These are phyloP conservation scores for Salix koriyanagi DNA, from an alignment of 345 rosid genomes.

Conservation along the genomic window DNA sequence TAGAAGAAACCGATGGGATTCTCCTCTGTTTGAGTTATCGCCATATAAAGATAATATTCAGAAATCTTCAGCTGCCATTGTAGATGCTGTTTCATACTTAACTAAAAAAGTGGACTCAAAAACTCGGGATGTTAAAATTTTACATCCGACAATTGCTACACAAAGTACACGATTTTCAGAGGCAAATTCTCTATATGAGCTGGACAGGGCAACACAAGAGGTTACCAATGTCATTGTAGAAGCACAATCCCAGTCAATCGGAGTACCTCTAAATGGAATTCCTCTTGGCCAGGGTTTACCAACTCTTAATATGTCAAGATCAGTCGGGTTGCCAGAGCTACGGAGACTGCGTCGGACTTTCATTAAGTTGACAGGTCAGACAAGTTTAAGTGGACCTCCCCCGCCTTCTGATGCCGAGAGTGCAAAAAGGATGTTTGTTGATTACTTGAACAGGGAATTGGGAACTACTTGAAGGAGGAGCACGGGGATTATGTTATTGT, in stretches of 20 bases:
- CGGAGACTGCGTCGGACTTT: slow-evolving; percentile 79
- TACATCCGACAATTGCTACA: slow-evolving; percentile 95
- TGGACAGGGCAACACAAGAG: slow-evolving; percentile 88
- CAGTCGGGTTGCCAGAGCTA: slow-evolving; percentile 84
- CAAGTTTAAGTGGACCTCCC: slow-evolving; percentile 81
- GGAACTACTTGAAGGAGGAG: slow-evolving; percentile 29
- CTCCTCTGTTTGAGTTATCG: slow-evolving; percentile 67
- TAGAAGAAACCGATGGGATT: slow-evolving; percentile 80
- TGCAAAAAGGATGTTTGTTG: slow-evolving; percentile 87
- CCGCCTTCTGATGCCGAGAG: slow-evolving; percentile 84
- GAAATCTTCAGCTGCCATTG: slow-evolving; percentile 55
- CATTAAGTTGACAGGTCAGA: slow-evolving; percentile 79
- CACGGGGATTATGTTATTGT: background rate
- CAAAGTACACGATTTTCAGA: slow-evolving; percentile 62
- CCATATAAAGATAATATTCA: slow-evolving; percentile 33
- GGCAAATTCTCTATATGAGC: slow-evolving; percentile 77
- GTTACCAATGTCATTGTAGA: slow-evolving; percentile 68
- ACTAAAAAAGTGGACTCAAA: slow-evolving; percentile 71
- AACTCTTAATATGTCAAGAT: slow-evolving; percentile 47
- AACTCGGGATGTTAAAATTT: slow-evolving; percentile 64
- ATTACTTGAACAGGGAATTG: slow-evolving; percentile 89
- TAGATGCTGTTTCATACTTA: slow-evolving; percentile 70
- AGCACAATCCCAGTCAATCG: slow-evolving; percentile 66
- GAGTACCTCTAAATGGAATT: slow-evolving; percentile 62
- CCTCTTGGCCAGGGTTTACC: slow-evolving; percentile 60